Base-by-base conservation (phyloP, 805 yeast genomes). In the Helenozyma baotianmanensis region DNA sequence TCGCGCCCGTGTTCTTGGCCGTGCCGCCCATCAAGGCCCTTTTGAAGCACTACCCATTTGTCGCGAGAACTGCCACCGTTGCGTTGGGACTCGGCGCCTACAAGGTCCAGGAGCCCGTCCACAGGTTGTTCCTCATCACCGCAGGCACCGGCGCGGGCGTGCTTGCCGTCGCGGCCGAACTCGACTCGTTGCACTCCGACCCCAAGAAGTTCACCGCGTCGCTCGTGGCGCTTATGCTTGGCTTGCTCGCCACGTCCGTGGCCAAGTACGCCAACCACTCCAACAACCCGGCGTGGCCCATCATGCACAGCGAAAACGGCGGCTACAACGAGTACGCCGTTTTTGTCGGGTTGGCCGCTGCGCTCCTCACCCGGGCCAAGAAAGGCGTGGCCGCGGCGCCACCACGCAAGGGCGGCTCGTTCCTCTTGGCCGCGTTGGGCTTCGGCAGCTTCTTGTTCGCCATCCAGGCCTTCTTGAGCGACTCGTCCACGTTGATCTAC, bases 241-340 rank as follows among this genome's bases (percentile, higher is more conserved):
- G 98, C 12, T 68, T 92, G 38, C 65, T 84, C 26, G 55, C 78
- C 4, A 78, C 96, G 1, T 75, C 88, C 1, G 74, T 85, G 19
- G 67, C 85, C 13, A 92, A 92, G 53, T 82, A 74, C 61, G 75
- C 81, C 8, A 75, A 71, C 48, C 82, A 75, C 60, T 78, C 97
- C 2, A 89, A 89, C 53, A 92, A 92, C 54, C 98, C 98, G 23
- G 67, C 88, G 29, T 92, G 98, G 98, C 95, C 97, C 18, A 82
- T 89, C 31, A 80, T 92, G 89, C 80, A 88, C 54, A 70, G 69
- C 12, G 73, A 67, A 9, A 88, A 85, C 47, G 96, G 97, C 13
- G 98, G 98, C 10, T 76, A 77, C 69, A 90, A 90, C 58, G 68
- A 67, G 32, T 60, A 76, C 19, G 95, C 92, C 25, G 56, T 87